Base-by-base conservation (phyloP, 371 early-diverging fungal species). In the Globomyces sp. region DNA sequence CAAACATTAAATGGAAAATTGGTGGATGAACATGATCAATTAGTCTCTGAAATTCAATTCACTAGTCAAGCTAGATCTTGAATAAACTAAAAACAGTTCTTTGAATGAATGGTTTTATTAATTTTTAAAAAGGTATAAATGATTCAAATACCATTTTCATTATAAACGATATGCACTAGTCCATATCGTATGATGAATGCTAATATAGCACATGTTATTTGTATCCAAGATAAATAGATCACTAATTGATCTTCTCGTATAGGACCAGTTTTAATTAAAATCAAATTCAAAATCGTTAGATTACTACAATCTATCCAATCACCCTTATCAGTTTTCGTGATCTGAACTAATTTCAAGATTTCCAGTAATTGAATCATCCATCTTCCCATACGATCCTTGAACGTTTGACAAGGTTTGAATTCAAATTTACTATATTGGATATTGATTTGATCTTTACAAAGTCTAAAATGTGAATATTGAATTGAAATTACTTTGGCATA, bases 281-380 rank as follows among this genome's bases (percentile, higher is more conserved):
- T 75, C n/a, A 94, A 74, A 68, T 95, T 96, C 44, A 98, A 78
- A 36, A 98, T 70, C 0, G 99, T 98, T 63, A 98, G 80, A 73
- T 98, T 97, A 67, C 88, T 94, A 74, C 87, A 84, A 60, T 69
- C 69, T 41, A 77, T 41, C 71, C 71, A 66, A 36, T 70, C 50
- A 5, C 72, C 66, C 42, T 58, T 57, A 1, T 68, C 10, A 51
- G 72, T 76, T 3, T 77, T 70, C 39, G 50, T 59, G 13, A 77
- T 69, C 46, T 74, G 45, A 9, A 64, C 68, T 24, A 73, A 61
- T 4, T 70, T 63, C 3, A 78, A 57, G 5, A 68, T 1, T 50
- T 73, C 68, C 1, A 82, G 69, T n/a, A 82, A n/a, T 8, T 47
- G 62, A 10, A 82, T 42, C 72, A 78, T 73, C 2, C 64, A 47